These are phyloP conservation scores for Mycena filopes DNA, from an alignment of 768 basidiomycete genomes.

Conservation along the genomic window DNA sequence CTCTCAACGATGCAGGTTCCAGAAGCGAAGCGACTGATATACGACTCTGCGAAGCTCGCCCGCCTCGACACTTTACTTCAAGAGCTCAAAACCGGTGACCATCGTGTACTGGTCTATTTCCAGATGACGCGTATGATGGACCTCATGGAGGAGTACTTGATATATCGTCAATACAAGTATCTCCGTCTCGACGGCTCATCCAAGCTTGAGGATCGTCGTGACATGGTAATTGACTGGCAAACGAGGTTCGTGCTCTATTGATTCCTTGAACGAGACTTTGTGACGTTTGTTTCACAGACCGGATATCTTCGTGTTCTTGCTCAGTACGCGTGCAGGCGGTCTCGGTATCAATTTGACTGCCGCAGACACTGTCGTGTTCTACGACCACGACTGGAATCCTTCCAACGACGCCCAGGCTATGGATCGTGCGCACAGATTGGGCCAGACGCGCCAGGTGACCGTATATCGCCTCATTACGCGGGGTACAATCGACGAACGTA, in stretches of 20 bases:
- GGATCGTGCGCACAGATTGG: slow-evolving; percentile 97
- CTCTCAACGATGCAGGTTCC: slow-evolving; percentile 90
- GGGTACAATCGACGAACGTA: slow-evolving; percentile 97
- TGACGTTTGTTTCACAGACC: slow-evolving; percentile 56
- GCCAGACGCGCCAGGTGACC: slow-evolving; percentile 96
- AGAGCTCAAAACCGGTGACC: slow-evolving; percentile 92
- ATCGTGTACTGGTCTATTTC: slow-evolving; percentile 96
- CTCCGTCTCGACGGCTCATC: slow-evolving; percentile 93
- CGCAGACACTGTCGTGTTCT: slow-evolving; percentile 95
- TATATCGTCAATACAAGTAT: slow-evolving; percentile 97
- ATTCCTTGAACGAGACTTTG: slow-evolving; percentile 13
- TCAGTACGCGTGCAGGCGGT: slow-evolving; percentile 96
- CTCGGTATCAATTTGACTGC: slow-evolving; percentile 97
- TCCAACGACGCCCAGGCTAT: slow-evolving; percentile 98
- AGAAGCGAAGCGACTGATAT: slow-evolving; percentile 93
- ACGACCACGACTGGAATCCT: slow-evolving; percentile 97
- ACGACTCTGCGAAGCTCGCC: slow-evolving; percentile 96
- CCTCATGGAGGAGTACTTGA: slow-evolving; percentile 97
- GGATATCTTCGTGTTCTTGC: slow-evolving; percentile 89
- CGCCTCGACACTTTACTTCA: slow-evolving; percentile 89
- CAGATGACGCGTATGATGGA: slow-evolving; percentile 99
- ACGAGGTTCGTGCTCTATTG: slow-evolving; percentile 71
- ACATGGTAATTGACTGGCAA: slow-evolving; percentile 99
- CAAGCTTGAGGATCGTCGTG: slow-evolving; percentile 93
- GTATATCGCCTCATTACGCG: slow-evolving; percentile 95